phyloP scores from a whole-genome alignment of 2,329 filamentous ascomycete genomes.

The Diaporthe amygdali region DNA sequence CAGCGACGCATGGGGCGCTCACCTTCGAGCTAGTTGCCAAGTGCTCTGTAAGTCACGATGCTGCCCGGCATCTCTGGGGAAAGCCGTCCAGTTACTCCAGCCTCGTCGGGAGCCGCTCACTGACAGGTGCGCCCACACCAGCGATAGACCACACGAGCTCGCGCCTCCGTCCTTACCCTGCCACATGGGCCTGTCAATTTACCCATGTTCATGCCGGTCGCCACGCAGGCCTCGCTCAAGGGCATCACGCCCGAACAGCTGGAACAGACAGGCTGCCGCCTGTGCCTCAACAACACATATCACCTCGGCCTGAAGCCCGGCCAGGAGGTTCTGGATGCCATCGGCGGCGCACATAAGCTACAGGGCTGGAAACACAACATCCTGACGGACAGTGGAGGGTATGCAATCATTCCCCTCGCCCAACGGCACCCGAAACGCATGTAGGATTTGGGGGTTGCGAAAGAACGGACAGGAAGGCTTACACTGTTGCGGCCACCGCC shows the following conservation, averaged over 20 bases:
- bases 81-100: conserved; percentile 14
- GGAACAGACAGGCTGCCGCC: conserved; percentile 83
- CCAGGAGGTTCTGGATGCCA: conserved; percentile 82
- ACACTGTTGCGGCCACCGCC: conserved; percentile 32
- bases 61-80: neutral
- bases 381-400: conserved; percentile 80
- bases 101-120: neutral
- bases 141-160: conserved; percentile 85
- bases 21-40: conserved; percentile 35
- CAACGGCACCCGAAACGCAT: neutral
- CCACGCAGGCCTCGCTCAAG: conserved; percentile 94
- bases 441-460: neutral
- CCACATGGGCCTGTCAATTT: conserved; percentile 91
- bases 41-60: conserved; percentile 64
- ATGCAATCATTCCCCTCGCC: conserved; percentile 31
- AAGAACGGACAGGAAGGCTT: neutral
- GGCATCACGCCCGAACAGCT: conserved; percentile 92
- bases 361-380: conserved; percentile 97
- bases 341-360: conserved; percentile 92
- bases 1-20: conserved; percentile 36
- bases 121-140: conserved; percentile 21
- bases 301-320: conserved; percentile 95
- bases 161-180: conserved; percentile 84
- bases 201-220: conserved; percentile 98
- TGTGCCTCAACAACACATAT: conserved; percentile 98